phyloP scores from a whole-genome alignment of 2,329 filamentous ascomycete species.

The Fusarium virguliforme region DNA sequence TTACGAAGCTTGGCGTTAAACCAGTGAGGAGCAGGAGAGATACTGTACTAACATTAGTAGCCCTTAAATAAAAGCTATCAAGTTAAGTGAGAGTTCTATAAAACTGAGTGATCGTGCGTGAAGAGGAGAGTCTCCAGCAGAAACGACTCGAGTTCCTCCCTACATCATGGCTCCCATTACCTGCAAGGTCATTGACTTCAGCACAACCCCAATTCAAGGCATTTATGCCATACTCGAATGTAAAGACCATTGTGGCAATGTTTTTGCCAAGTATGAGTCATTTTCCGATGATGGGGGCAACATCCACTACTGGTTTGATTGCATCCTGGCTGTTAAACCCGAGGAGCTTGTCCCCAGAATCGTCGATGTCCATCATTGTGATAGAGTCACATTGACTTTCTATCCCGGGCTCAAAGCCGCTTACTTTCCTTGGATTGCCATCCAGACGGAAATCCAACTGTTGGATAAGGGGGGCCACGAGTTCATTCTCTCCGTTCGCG shows the following conservation, averaged over 20 bases:
- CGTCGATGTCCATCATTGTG: conserved; percentile 6
- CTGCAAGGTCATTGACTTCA: conserved; percentile 15
- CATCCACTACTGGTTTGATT: conserved; percentile 24
- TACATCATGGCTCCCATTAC: conserved; percentile 14
- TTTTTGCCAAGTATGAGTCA: conserved; percentile 9
- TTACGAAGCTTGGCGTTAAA: neutral
- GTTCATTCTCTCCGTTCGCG: conserved; percentile 14
- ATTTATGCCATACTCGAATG: conserved; percentile 25
- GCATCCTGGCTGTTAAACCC: neutral
- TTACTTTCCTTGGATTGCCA: conserved; percentile 6
- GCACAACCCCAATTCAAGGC: conserved; percentile 9
- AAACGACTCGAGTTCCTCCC: neutral
- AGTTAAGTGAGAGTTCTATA: neutral
- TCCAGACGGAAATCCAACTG: conserved; percentile 1
- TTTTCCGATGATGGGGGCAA: conserved; percentile 19
- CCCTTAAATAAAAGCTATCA: neutral
- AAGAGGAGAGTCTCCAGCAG: neutral
- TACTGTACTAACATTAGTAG: neutral
- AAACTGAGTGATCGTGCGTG: neutral
- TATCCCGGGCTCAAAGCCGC: neutral
- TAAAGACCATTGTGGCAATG: conserved; percentile 8
- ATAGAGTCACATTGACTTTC: conserved; percentile 13
- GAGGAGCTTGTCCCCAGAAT: neutral
- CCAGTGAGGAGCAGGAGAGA: too few species aligned
- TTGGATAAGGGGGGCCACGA: neutral